Evolutionary conservation across 2,329 filamentous ascomycete species (phyloP), one percentile per base, ranked within the genome.

Genomic region (Fusarium heterosporum): DNA sequence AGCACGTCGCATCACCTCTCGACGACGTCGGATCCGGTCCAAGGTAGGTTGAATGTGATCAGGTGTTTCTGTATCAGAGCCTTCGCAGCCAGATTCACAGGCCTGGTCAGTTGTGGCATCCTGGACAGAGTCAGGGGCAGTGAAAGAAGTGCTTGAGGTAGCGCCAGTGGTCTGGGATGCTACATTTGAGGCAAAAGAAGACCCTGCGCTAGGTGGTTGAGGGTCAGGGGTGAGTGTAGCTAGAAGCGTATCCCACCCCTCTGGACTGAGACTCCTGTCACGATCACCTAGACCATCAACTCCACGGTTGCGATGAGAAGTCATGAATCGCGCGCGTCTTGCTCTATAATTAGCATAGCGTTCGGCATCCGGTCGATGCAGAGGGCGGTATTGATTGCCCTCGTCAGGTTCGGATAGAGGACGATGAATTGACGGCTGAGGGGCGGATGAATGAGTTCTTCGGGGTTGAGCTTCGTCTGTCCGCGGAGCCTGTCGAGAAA

Each of bases 221-320:
- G 90, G 89, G 75, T 97, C 93, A 1, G 93, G 92, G 0, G 91
- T 90, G 62, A 97, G 85, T 0, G 92, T 96, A 8, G 86, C 90
- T 57, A 93, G 82, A 52, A 97, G 87, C 4, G 89, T 93, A 61
- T 95, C 90, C 94, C 94, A 97, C 2, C 83, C 83, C 53, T 90
- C 90, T 1, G 90, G 90, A 74, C 90, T 93, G n/a, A 93, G 80
- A 76, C 93, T 97, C 70, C 93, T 88, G 65, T 93, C 87, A 59
- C 93, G 90, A 78, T 97, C 93, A 36, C 93, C 93, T 16, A 97
- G 85, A 6, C 93, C 93, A 77, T 96, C 90, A 2, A 90, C 45
- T 6, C 61, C 69, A 16, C 61, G 46, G 16, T 43, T 61, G 14
- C 58, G 69, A 17, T 58, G 57, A 4, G 56, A 19, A 25, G 52